Percentiles rank a stretch among this genome's conserved stretches.
These are phyloP conservation scores for Trametes sp. DNA, from an alignment of 1,284 basidiomycete species.

Conservation along the genomic window DNA sequence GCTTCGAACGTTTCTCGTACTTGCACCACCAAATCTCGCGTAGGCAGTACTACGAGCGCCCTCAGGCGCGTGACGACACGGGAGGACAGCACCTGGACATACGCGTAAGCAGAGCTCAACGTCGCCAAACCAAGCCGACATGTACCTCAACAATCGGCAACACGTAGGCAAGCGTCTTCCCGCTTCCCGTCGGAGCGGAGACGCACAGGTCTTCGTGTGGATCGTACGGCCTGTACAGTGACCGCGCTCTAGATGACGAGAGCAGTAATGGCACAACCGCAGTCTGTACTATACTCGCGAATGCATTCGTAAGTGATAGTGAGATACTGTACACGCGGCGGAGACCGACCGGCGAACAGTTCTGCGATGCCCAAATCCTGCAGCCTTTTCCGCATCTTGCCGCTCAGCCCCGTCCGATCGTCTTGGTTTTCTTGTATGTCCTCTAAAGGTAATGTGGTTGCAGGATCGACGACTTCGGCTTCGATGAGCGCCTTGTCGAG, in stretches of 20 bases:
- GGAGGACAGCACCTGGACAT: slow-evolving; percentile 66
- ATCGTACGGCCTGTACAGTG: slow-evolving; percentile 76
- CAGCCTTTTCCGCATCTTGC: slow-evolving; percentile 69
- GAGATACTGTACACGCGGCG: slow-evolving; percentile 15
- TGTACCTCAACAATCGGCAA: slow-evolving; percentile 89
- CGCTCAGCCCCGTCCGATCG: slow-evolving; percentile 59
- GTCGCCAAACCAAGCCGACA: not conserved
- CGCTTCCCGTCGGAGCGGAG: slow-evolving; percentile 97
- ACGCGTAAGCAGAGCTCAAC: not conserved
- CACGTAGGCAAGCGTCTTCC: slow-evolving; percentile 95
- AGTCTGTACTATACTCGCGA: slow-evolving; percentile 73
- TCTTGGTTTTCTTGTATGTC: slow-evolving; percentile 51
- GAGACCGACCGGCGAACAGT: slow-evolving; percentile 82
- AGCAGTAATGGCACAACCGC: slow-evolving; percentile 83
- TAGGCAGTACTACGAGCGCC: slow-evolving; percentile 94
- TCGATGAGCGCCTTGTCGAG: slow-evolving; percentile 77
- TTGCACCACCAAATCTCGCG: slow-evolving; percentile 93
- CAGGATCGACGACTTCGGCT: slow-evolving; percentile 76
- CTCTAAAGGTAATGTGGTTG: slow-evolving; percentile 53
- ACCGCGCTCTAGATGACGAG: slow-evolving; percentile 45
- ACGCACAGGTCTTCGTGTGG: slow-evolving; percentile 89
- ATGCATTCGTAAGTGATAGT: slow-evolving; percentile 9
- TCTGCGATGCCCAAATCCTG: slow-evolving; percentile 80
- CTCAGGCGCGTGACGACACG: slow-evolving; percentile 85
- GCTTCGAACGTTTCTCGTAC: slow-evolving; percentile 92